A percentile compares a stretch with the other conserved stretches of the same genome.
Conservation (phyloP, 2,329 filamentous ascomycete species). For the Hymenotorrendiella dingleyae region DNA sequence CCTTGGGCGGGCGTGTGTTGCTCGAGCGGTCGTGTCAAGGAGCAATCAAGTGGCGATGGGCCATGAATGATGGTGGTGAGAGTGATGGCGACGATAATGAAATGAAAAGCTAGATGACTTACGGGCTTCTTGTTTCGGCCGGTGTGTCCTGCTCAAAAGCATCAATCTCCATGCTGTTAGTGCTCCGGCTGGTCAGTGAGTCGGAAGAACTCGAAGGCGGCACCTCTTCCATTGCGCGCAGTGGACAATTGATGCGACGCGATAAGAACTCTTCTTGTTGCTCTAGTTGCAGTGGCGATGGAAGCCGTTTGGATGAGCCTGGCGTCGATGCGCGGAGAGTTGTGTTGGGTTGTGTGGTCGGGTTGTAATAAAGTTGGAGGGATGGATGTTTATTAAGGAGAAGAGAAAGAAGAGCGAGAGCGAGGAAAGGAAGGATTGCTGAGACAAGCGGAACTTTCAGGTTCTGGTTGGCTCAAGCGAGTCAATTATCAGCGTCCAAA, state of each 20-base stretch:
- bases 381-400: too few relatives aligned
- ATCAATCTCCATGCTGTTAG: constrained; percentile 24
- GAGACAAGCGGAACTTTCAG: background rate
- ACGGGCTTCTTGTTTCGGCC: constrained; percentile 15
- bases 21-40: too few relatives aligned
- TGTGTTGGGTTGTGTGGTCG: too few relatives aligned
- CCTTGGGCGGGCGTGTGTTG: too few relatives aligned
- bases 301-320: too few relatives aligned
- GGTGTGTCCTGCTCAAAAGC: constrained; percentile 18
- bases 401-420: background rate
- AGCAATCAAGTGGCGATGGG: too few relatives aligned
- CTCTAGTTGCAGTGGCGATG: background rate
- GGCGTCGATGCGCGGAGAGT: too few relatives aligned
- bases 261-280: background rate
- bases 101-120: constrained; percentile 9
- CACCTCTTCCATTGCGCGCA: constrained; percentile 12
- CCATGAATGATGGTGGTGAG: too few relatives aligned
- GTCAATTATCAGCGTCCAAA: background rate
- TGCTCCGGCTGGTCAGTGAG: constrained; percentile 24
- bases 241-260: background rate
- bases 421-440: background rate
- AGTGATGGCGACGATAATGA: background rate
- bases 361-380: background rate
- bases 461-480: constrained; percentile 1
- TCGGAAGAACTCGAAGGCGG: constrained; percentile 15